A percentile compares a stretch with the other conserved stretches of the same genome.
These are phyloP conservation scores for Pugionium cornutum DNA, from an alignment of 345 rosid species.

Conservation along the genomic window DNA sequence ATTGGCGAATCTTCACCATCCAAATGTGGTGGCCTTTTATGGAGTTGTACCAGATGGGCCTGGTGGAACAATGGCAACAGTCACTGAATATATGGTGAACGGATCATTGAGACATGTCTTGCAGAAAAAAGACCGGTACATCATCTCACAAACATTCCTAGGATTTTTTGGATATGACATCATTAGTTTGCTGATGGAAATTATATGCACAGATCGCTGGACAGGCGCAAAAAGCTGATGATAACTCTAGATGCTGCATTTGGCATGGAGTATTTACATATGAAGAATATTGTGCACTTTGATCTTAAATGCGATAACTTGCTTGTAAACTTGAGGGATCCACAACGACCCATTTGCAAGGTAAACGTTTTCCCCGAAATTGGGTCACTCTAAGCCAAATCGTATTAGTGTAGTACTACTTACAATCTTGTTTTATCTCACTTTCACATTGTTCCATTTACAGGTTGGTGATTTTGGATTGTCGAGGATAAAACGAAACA, in stretches of 20 bases:
- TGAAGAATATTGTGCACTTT: slow-evolving; percentile 83
- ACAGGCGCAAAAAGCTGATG: slow-evolving; percentile 72
- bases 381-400: neutral
- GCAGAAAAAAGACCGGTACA: slow-evolving; percentile 66
- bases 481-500: slow-evolving; percentile 88
- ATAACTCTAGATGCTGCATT: slow-evolving; percentile 86
- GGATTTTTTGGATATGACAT: neutral
- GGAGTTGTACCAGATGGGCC: slow-evolving; percentile 94
- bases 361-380: slow-evolving; percentile 29
- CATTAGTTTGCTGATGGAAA: slow-evolving; percentile 29
- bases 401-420: neutral
- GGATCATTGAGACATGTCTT: slow-evolving; percentile 83
- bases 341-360: slow-evolving; percentile 95
- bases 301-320: slow-evolving; percentile 96
- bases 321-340: slow-evolving; percentile 82
- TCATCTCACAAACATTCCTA: neutral
- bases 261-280: slow-evolving; percentile 95
- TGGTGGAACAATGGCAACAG: slow-evolving; percentile 86
- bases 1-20: slow-evolving; percentile 90
- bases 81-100: slow-evolving; percentile 86
- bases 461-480: slow-evolving; percentile 96
- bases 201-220: slow-evolving; percentile 57
- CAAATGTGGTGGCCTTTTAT: slow-evolving; percentile 89
- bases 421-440: neutral
- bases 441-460: slow-evolving; percentile 2